Percentiles rank a stretch among this genome's conserved stretches.
Conservation (phyloP, 345 rosid genomes). For the Combretum micranthum region DNA sequence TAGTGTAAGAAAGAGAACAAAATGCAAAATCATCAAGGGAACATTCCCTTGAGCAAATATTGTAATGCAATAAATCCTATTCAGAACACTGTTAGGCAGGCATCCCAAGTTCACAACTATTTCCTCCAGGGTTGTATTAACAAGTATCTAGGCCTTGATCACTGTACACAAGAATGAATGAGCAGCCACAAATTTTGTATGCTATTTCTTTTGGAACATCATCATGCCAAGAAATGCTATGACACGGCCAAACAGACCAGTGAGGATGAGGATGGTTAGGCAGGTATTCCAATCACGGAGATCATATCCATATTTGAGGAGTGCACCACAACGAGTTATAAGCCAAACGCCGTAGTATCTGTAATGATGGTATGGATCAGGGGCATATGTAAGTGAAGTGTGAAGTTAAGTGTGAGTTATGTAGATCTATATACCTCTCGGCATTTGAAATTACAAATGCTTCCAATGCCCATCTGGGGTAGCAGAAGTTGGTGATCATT, state of each 20-base stretch:
- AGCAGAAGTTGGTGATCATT: conserved; percentile 50
- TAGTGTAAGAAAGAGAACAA: background rate
- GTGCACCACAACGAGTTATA: conserved; percentile 78
- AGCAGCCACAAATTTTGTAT: background rate
- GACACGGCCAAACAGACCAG: conserved; percentile 41
- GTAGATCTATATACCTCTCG: conserved; percentile 35
- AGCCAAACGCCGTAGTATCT: conserved; percentile 93
- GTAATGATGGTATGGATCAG: background rate
- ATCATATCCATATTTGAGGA: conserved; percentile 46
- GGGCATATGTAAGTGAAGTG: too few relatives aligned
- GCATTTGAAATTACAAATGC: conserved; percentile 85
- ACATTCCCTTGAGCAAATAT: too few relatives aligned
- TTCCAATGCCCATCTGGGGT: conserved; percentile 84
- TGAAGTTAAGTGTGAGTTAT: too few relatives aligned
- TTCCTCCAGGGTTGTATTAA: too few relatives aligned
- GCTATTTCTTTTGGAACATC: conserved; percentile 63
- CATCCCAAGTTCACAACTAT: too few relatives aligned
- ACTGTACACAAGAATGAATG: too few relatives aligned
- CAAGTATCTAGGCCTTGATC: too few relatives aligned
- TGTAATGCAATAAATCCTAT: too few relatives aligned
- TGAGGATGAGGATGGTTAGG: conserved; percentile 48
- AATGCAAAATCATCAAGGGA: background rate
- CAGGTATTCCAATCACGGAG: conserved; percentile 57
- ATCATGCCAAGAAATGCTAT: conserved; percentile 64
- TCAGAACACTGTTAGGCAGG: too few relatives aligned